Conservation (phyloP, 2,329 filamentous ascomycete genomes). For the Exophiala sideris region DNA sequence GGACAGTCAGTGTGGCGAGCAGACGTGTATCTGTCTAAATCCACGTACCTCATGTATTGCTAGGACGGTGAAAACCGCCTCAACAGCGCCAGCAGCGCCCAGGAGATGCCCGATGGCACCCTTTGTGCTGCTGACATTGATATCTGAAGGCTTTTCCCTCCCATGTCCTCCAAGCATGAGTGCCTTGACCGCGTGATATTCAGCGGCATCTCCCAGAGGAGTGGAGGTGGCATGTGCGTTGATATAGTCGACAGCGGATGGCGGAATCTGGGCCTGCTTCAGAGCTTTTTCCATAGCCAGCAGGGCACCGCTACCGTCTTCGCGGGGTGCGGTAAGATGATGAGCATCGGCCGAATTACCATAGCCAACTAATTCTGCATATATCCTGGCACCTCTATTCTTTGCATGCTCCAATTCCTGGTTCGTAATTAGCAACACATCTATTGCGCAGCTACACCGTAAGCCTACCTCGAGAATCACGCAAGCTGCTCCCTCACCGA, state of each 20-base stretch:
- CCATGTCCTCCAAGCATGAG: constrained; percentile 74
- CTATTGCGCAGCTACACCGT: constrained; percentile 2
- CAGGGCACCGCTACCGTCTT: constrained; percentile 76
- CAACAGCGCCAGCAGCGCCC: constrained; percentile 85
- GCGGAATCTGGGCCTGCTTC: constrained; percentile 65
- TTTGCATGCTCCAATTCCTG: constrained; percentile 82
- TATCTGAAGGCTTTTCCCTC: constrained; percentile 55
- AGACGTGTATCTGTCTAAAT: constrained; percentile 1
- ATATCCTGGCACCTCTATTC: constrained; percentile 72
- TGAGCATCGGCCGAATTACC: constrained; percentile 86
- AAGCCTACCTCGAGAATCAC: constrained; percentile 68
- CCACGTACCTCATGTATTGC: constrained; percentile 70
- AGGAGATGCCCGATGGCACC: constrained; percentile 88
- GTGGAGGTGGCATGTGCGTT: constrained; percentile 82
- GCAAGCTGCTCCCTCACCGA: constrained; percentile 86
- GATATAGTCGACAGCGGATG: constrained; percentile 76
- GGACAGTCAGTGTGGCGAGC: neutral
- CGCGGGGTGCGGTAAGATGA: constrained; percentile 87
- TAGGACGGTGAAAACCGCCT: constrained; percentile 80
- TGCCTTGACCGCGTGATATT: constrained; percentile 75
- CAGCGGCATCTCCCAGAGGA: constrained; percentile 74
- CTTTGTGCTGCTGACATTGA: constrained; percentile 91
- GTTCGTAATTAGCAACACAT: neutral
- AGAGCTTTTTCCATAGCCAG: constrained; percentile 83
- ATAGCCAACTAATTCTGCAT: constrained; percentile 86